Base-by-base conservation (phyloP, 495 filamentous ascomycete species). In the Penicillium robsamsonii region DNA sequence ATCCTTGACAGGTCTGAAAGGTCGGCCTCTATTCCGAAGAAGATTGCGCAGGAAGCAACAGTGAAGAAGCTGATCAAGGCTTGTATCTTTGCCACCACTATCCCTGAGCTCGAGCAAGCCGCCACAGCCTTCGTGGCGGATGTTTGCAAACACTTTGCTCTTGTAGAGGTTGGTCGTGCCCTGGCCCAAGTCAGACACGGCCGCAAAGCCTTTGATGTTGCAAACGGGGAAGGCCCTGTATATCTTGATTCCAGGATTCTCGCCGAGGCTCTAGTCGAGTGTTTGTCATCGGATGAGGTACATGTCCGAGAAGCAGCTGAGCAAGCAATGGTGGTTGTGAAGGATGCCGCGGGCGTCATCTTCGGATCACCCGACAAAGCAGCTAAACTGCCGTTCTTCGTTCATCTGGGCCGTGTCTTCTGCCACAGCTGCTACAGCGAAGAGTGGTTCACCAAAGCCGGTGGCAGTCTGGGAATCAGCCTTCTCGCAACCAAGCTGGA, bases 381-480 rank as follows among this genome's bases (percentile, higher is more conserved):
- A 10, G 78, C 86, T 12, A 83, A 84, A 49, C 75, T 97, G 10
- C 81, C 83, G 1, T 91, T 97, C 71, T 99, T 97, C 72, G 76
- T 79, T 56, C 86, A 91, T 64, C 75, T 97, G 11, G 84, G 86
- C 20, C 86, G 84, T 54, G 82, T 84, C 0, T 96, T 97, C 71
- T 91, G 88, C 60, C 95, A 99, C 69, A 89, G 89, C 58, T 99
- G 95, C 66, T 88, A 96, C 56, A 90, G 92, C 60, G 92, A 97
- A 67, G 92, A 97, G 59, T 99, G 95, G 95, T 97, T 92, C 64
- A 89, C 91, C 13, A 99, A 99, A 65, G 85, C 90, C 18, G 93
- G 92, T 55, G 95, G 95, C 15, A 90, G 88, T 37, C 70, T 93
- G 20, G 95, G 95, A 44, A 96, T 99, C 53, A 85, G 91, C 59